Evolutionary conservation across 148 eudicot species (phyloP), one percentile per base, ranked within the genome.

Genomic region (Fallopia convolvulus): DNA sequence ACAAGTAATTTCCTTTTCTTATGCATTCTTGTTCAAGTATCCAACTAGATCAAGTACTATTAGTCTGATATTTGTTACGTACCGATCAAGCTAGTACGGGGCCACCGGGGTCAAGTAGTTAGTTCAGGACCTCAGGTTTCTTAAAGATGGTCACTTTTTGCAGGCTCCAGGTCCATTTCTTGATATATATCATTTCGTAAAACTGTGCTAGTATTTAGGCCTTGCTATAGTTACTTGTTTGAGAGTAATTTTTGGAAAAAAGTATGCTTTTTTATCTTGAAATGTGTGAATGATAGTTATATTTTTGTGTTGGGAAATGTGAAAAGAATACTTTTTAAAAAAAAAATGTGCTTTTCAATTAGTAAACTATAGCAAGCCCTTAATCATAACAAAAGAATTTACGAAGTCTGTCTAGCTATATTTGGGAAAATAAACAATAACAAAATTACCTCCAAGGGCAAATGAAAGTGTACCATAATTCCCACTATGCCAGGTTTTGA

Each of bases 1-100:
- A 86, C 82, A 86, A 87, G 99, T 94, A 77, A 80, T n/a, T 32
- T 71, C 14, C 55, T 52, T 55, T 70, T 68, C 60, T 61, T 80
- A 56, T 73, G 41, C 77, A 53, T 68, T 21, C 20, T n/a, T 39
- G 70, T 74, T 68, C 32, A 58, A 58, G 65, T 21, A n/a, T 58
- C 65, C 30, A 58, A 20, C 65, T 58, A 20, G 65, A 58, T 58
- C 33, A 58, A 58, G 32, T 20, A 21, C 32, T 21, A 20, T 56
- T 21, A 56, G 65, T 58, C 30, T 20, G 65, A 20, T 58, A 8
- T 14, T 58, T 58, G 32, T 58, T 21, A 0, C 65, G 1, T 23
- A 58, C 3, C 8, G 32, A 58, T 21, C 65, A 58, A 23, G 21
- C 32, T 58, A 58, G 65, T 58, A 58, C 30, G 0, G 30, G 30